These are phyloP conservation scores for Heterobasidion parviporum DNA, from an alignment of 1,284 basidiomycete genomes.

Conservation along the genomic window DNA sequence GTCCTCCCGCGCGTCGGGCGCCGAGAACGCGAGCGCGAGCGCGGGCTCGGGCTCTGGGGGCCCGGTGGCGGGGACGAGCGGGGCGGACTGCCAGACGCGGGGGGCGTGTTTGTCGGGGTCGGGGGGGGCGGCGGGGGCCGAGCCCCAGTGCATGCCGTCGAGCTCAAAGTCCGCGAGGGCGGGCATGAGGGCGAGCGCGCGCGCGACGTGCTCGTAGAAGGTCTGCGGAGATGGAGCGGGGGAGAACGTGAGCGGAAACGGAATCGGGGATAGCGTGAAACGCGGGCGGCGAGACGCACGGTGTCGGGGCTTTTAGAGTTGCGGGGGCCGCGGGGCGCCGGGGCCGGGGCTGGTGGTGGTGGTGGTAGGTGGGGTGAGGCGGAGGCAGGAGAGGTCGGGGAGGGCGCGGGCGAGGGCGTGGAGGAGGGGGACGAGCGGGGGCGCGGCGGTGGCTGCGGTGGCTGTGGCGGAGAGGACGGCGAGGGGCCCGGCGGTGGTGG, in stretches of 20 bases:
- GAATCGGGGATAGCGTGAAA: constrained; percentile 6
- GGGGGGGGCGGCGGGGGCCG: constrained; percentile 25
- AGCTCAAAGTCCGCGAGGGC: constrained; percentile 58
- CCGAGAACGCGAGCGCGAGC: not conserved
- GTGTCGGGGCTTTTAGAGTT: constrained; percentile 16
- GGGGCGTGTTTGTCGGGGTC: constrained; percentile 19
- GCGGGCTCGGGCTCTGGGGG: constrained; percentile 5
- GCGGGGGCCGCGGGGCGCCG: too few species aligned
- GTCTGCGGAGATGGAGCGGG: constrained; percentile 27
- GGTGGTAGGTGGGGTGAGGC: constrained; percentile 24
- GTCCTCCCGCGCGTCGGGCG: not conserved
- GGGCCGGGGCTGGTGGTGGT: constrained; percentile 16
- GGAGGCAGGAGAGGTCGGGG: constrained; percentile 24
- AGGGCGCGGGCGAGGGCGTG: constrained; percentile 24
- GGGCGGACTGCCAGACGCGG: constrained; percentile 44
- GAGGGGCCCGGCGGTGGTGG: constrained; percentile 21
- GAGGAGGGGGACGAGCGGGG: constrained; percentile 17
- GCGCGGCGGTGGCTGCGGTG: constrained; percentile 17
- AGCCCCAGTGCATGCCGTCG: constrained; percentile 64
- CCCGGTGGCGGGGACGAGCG: constrained; percentile 24
- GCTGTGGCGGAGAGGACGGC: constrained; percentile 25
- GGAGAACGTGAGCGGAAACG: constrained; percentile 1
- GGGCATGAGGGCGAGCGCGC: constrained; percentile 44
- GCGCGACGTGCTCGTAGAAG: constrained; percentile 55
- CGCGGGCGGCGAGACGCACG: constrained; percentile 19